Evolutionary conservation across 345 rosid genomes (phyloP).

Genomic region (Hibiscus tridactylites): DNA sequence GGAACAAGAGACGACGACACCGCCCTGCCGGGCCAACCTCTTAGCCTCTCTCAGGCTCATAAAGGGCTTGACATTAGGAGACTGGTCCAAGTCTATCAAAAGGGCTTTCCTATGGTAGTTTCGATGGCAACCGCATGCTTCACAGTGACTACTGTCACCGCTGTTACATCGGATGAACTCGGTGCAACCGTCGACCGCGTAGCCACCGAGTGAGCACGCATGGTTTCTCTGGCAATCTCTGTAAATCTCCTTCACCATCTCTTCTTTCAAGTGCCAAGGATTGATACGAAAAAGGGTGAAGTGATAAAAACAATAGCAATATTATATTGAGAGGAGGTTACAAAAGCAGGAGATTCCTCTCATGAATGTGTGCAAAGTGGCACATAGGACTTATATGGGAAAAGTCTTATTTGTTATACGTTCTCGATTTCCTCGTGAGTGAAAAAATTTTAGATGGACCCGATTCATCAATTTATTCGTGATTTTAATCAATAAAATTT

Average conservation of each 20-base stretch:
- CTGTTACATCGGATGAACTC: neutral
- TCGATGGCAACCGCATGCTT: conserved; percentile 6
- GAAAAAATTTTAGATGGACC: no score
- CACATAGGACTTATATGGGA: neutral
- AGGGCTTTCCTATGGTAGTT: conserved; percentile 2
- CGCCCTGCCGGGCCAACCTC: conserved; percentile 19
- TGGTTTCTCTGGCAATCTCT: conserved; percentile 6
- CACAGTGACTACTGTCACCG: neutral
- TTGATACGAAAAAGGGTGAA: neutral
- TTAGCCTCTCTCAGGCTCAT: conserved; percentile 28
- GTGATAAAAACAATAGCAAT: no score
- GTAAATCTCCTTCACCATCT: conserved; percentile 5
- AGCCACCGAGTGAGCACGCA: neutral
- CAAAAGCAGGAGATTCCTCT: neutral
- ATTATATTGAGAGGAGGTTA: neutral
- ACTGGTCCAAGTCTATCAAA: neutral
- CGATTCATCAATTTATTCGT: no score
- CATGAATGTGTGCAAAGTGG: neutral
- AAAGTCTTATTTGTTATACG: no score
- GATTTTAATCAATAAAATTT: no score
- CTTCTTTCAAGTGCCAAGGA: neutral
- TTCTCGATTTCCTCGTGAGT: no score
- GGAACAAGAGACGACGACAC: neutral
- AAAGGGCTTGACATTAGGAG: neutral
- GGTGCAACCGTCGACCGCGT: neutral